A percentile compares a stretch with the other conserved stretches of the same genome.
Conservation (phyloP, 2,329 filamentous ascomycete genomes). For the Orbilia javanica region DNA sequence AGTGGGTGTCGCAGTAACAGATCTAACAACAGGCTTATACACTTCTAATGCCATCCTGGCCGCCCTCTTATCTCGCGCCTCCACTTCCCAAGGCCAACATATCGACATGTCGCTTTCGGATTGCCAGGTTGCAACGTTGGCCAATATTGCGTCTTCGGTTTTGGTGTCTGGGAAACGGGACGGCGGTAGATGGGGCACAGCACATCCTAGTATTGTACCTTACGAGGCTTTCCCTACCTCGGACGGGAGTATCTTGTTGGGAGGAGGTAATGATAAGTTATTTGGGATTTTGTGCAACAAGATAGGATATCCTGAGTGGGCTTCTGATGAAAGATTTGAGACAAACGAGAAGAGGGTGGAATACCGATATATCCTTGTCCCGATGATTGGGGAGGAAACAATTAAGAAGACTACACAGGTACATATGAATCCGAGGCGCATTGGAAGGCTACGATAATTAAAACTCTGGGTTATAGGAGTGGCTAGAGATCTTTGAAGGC, state of each 20-base stretch:
- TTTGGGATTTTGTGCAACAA: conserved; percentile 75
- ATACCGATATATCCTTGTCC: conserved; percentile 82
- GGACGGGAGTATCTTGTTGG: conserved; percentile 78
- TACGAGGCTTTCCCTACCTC: conserved; percentile 86
- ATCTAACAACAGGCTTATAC: conserved; percentile 94
- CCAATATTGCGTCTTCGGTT: conserved; percentile 94
- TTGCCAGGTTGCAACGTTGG: conserved; percentile 91
- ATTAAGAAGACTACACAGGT: conserved; percentile 77
- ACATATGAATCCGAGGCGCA: not conserved
- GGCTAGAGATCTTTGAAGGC: conserved; percentile 88
- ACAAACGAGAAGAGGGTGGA: conserved; percentile 75
- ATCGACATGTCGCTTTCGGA: conserved; percentile 93
- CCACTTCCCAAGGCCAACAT: conserved; percentile 85
- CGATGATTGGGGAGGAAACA: conserved; percentile 81
- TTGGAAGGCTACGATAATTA: not conserved
- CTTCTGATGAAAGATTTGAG: conserved; percentile 71
- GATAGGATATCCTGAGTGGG: conserved; percentile 73
- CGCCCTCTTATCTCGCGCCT: conserved; percentile 80
- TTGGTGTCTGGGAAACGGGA: conserved; percentile 90
- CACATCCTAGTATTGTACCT: conserved; percentile 92
- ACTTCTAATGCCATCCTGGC: conserved; percentile 97
- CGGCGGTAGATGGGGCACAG: conserved; percentile 92
- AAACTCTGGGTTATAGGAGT: conserved; percentile 71
- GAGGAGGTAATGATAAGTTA: conserved; percentile 78
- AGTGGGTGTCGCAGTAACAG: conserved; percentile 89